phyloP scores from a whole-genome alignment of 345 rosid genomes.

The Excoecaria agallocha region DNA sequence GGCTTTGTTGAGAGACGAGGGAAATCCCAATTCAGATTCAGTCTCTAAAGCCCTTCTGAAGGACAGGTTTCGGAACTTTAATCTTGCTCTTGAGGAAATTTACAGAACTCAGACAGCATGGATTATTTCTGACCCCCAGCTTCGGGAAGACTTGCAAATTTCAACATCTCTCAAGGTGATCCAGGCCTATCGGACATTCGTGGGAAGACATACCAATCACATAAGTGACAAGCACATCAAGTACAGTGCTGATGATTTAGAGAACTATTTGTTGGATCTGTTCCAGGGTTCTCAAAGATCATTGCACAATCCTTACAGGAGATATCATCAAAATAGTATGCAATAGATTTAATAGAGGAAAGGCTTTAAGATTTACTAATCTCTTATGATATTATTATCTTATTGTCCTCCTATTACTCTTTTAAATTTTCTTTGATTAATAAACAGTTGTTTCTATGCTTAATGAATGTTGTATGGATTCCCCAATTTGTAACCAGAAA shows the following conservation, averaged over 20 bases:
- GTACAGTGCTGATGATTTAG: conserved; percentile 70
- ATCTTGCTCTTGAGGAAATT: conserved; percentile 70
- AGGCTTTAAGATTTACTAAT: not conserved
- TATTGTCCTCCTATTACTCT: too few species aligned
- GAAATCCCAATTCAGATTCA: conserved; percentile 39
- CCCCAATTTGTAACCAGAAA: too few species aligned
- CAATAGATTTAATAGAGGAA: not conserved
- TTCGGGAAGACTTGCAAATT: conserved; percentile 72
- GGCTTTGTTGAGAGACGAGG: conserved; percentile 60
- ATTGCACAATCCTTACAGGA: conserved; percentile 52
- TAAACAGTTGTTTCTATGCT: not conserved
- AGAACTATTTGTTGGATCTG: conserved; percentile 63
- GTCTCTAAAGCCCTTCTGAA: conserved; percentile 50
- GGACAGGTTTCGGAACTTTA: conserved; percentile 63
- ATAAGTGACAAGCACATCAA: conserved; percentile 63
- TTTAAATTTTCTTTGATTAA: not conserved
- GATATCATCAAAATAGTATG: conserved; percentile 24
- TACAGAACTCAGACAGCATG: conserved; percentile 79
- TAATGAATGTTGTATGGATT: too few species aligned
- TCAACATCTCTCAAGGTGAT: conserved; percentile 65
- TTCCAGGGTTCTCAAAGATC: conserved; percentile 75
- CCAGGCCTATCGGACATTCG: conserved; percentile 74
- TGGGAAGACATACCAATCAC: conserved; percentile 50
- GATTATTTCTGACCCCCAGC: conserved; percentile 57
- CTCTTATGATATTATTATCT: not conserved